Percentiles rank a stretch among this genome's conserved stretches.
These are phyloP conservation scores for Alternaria brassicae DNA, from an alignment of 2,329 filamentous ascomycete species.

Conservation along the genomic window DNA sequence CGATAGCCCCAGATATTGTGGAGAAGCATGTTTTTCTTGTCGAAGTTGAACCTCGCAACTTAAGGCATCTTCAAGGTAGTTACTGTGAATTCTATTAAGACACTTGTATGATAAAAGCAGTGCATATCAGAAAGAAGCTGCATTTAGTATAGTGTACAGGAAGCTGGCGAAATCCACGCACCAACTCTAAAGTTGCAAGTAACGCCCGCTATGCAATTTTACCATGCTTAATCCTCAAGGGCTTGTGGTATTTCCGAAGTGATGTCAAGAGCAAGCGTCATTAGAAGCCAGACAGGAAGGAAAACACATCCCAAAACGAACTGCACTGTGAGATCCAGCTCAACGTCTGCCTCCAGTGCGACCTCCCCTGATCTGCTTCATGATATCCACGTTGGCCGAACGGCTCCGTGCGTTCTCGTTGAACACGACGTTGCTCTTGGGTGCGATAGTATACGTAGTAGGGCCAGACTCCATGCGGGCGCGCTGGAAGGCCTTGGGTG, in stretches of 20 bases:
- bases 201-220: slow-evolving; percentile 22
- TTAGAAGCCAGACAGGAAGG: neutral
- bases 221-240: neutral
- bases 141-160: slow-evolving; percentile 4
- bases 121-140: neutral
- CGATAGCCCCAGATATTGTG: neutral
- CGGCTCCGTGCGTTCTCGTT: slow-evolving; percentile 39
- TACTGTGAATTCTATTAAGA: neutral
- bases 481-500: slow-evolving; percentile 62
- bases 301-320: neutral
- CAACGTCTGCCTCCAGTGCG: slow-evolving; percentile 35
- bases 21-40: neutral
- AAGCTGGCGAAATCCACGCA: neutral
- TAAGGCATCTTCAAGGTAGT: neutral
- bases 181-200: slow-evolving; percentile 1
- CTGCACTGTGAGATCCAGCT: neutral
- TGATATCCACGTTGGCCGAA: slow-evolving; percentile 38
- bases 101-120: neutral
- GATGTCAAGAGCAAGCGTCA: neutral
- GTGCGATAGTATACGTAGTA: slow-evolving; percentile 68
- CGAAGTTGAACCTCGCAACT: neutral
- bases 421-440: slow-evolving; percentile 60
- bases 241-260: slow-evolving; percentile 1
- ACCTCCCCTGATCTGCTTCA: slow-evolving; percentile 40
- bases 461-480: slow-evolving; percentile 66